Evolutionary conservation across 129 eudicot species (phyloP).

Genomic region (Saposhnikovia divaricata): DNA sequence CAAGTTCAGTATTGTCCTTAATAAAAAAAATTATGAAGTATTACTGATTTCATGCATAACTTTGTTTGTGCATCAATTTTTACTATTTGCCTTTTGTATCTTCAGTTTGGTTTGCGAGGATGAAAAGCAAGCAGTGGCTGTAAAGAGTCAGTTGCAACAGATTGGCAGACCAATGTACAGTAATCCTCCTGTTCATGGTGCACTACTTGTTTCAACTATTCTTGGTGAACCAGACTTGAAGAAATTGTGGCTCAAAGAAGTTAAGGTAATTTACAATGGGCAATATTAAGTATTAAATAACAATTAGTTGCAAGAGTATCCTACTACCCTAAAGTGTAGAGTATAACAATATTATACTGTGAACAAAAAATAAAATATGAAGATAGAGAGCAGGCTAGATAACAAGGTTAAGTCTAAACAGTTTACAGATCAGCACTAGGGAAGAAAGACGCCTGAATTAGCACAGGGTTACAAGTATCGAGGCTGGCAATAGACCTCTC

Average conservation of each 20-base stretch:
- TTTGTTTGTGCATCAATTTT: neutral
- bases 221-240: conserved; percentile 80
- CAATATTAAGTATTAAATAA: neutral
- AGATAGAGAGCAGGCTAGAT: neutral
- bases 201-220: conserved; percentile 72
- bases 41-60: neutral
- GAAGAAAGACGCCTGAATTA: neutral
- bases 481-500: neutral
- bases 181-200: conserved; percentile 96
- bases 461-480: neutral
- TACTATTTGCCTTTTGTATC: neutral
- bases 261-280: conserved; percentile 43
- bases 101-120: conserved; percentile 90
- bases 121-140: conserved; percentile 90
- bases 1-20: neutral
- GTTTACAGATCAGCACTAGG: too few species aligned
- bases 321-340: neutral
- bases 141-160: conserved; percentile 94
- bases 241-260: conserved; percentile 91
- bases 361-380: too few species aligned
- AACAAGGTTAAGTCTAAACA: neutral
- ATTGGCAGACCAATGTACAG: conserved; percentile 99
- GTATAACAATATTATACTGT: too few species aligned
- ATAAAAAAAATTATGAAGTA: neutral
- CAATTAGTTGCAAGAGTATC: neutral